Percentiles rank a stretch among this genome's conserved stretches.
Evolutionary conservation across 1,139 yeast species (phyloP).

Genomic region (Arxiozyma bovina): DNA sequence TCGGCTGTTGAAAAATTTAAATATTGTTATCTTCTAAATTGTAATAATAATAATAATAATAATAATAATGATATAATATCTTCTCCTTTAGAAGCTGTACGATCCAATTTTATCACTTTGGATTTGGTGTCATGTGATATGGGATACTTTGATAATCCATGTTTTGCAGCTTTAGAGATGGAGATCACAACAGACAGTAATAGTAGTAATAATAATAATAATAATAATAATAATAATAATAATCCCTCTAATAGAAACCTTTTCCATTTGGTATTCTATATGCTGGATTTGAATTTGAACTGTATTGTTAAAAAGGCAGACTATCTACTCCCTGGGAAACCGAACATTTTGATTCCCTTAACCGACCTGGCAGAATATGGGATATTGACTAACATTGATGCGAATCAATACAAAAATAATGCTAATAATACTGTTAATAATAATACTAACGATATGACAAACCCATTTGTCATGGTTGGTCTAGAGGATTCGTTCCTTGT

Average conservation of each 20-base stretch:
- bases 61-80: conserved; percentile 37
- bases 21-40: conserved; percentile 51
- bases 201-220: conserved; percentile 10
- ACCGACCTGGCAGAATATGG: conserved; percentile 23
- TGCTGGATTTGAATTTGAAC: conserved; percentile 78
- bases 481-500: conserved; percentile 41
- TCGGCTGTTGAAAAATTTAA: conserved; percentile 69
- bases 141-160: conserved; percentile 64
- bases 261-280: conserved; percentile 53
- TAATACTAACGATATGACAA: conserved; percentile 38
- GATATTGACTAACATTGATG: conserved; percentile 12
- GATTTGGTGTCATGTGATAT: conserved; percentile 56
- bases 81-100: conserved; percentile 66
- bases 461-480: conserved; percentile 50
- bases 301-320: conserved; percentile 51
- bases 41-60: conserved; percentile 32
- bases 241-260: conserved; percentile 1
- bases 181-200: conserved; percentile 30
- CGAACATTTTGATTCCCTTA: conserved; percentile 32
- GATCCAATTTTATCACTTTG: conserved; percentile 47
- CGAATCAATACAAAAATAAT: conserved; percentile 25
- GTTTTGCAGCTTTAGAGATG: conserved; percentile 73
- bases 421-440: too few relatives aligned
- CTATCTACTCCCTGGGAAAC: conserved; percentile 35
- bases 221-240: too few relatives aligned